Conservation (phyloP, 192 early-diverging fungal genomes). For the Gamsiella multidivaricata region DNA sequence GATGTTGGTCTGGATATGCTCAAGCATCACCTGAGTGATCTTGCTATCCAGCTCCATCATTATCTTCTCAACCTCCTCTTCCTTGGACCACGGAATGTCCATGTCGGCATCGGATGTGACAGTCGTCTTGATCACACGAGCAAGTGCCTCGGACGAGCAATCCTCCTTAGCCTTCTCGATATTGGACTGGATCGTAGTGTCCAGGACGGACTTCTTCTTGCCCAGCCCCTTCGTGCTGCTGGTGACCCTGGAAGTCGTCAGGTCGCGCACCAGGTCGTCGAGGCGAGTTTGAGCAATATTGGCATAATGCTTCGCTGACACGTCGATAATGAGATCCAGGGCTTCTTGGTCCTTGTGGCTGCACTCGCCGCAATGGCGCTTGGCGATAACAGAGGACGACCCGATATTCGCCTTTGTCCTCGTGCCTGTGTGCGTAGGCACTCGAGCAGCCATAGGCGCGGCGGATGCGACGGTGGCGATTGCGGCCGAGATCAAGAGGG, state of each 20-base stretch:
- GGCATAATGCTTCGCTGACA: conserved; percentile 32
- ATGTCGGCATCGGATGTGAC: conserved; percentile 7
- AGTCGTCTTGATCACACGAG: conserved; percentile 4
- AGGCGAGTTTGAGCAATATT: conserved; percentile 22
- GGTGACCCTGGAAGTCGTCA: conserved; percentile 15
- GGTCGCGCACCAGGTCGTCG: conserved; percentile 25
- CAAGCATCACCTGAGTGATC: conserved; percentile 1
- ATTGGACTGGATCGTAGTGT: conserved; percentile 6
- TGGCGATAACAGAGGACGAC: conserved; percentile 12
- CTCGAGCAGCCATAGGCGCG: not conserved
- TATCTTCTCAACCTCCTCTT: conserved; percentile 13
- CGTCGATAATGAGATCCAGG: conserved; percentile 22
- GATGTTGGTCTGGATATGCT: conserved; percentile 21
- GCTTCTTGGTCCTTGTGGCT: conserved; percentile 1
- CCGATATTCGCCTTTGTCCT: not conserved
- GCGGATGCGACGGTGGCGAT: conserved; percentile 22
- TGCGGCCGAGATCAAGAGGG: conserved; percentile 28
- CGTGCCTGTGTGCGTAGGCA: not conserved
- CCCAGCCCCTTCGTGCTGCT: conserved; percentile 2
- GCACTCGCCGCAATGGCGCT: conserved; percentile 10
- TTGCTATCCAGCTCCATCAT: conserved; percentile 11
- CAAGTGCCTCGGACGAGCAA: conserved; percentile 17
- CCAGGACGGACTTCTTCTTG: conserved; percentile 18
- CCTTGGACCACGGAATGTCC: conserved; percentile 17
- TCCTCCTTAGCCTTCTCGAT: conserved; percentile 39